A percentile compares a stretch with the other conserved stretches of the same genome.
Conservation (phyloP, 2,329 filamentous ascomycete species). For the Colletotrichum sp. region DNA sequence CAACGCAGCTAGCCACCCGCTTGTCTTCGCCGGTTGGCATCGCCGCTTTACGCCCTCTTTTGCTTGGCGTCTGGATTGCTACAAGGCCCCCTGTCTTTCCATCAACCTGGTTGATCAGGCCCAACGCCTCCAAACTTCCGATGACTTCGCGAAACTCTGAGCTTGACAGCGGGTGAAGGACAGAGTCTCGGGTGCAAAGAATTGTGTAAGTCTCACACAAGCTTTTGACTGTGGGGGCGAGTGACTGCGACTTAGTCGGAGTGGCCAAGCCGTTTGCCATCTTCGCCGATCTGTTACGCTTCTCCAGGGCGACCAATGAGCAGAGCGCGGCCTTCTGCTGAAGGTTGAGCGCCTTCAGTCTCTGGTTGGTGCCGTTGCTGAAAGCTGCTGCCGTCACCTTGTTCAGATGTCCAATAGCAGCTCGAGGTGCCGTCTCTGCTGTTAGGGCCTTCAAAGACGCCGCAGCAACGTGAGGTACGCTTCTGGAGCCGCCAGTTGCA, state of each 20-base stretch:
- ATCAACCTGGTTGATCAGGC: conserved; percentile 74
- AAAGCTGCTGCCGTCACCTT: conserved; percentile 90
- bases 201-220: conserved; percentile 84
- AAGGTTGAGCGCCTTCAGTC: conserved; percentile 86
- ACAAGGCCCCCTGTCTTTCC: conserved; percentile 73
- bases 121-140: conserved; percentile 86
- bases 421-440: conserved; percentile 81
- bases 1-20: conserved; percentile 78
- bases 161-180: conserved; percentile 85
- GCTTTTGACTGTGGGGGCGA: conserved; percentile 81
- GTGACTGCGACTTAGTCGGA: conserved; percentile 64
- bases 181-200: conserved; percentile 85
- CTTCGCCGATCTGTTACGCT: conserved; percentile 64
- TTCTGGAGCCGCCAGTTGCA: conserved; percentile 40
- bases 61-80: conserved; percentile 72
- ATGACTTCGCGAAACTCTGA: conserved; percentile 96
- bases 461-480: conserved; percentile 52
- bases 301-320: conserved; percentile 85
- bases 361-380: conserved; percentile 84
- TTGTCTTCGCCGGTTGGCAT: conserved; percentile 72
- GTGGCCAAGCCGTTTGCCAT: conserved; percentile 48
- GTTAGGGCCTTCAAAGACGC: conserved; percentile 69
- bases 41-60: conserved; percentile 64
- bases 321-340: conserved; percentile 97
- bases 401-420: conserved; percentile 88